Conservation (phyloP, 768 basidiomycete genomes). For the Suillus sp. region DNA sequence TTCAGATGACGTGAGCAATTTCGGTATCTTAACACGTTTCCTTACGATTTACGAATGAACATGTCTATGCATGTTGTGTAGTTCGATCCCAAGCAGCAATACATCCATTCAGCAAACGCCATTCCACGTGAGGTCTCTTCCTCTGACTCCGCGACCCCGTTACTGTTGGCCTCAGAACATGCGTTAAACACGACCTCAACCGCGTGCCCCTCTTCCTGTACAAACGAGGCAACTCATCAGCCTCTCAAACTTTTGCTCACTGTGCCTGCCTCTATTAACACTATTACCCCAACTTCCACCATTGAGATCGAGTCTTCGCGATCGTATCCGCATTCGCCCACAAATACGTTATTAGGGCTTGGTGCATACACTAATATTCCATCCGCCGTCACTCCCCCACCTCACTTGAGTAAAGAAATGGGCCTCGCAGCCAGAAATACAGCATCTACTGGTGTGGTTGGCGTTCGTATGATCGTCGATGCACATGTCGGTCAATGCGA, state of each 20-base stretch:
- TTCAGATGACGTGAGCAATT: constrained; percentile 31
- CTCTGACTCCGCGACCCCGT: background rate
- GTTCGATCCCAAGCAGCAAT: background rate
- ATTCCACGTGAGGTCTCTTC: background rate
- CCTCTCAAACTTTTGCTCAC: background rate
- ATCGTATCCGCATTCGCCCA: constrained; percentile 1
- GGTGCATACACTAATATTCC: constrained; percentile 6
- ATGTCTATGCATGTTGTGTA: background rate
- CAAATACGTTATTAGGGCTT: background rate
- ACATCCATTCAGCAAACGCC: background rate
- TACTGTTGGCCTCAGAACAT: background rate
- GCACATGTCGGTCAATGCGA: background rate
- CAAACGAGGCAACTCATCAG: constrained; percentile 6
- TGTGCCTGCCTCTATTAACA: background rate
- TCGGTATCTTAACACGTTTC: background rate
- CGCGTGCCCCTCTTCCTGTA: constrained; percentile 2
- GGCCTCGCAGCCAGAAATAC: no score
- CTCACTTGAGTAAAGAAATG: constrained; percentile 2
- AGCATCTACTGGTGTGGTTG: background rate
- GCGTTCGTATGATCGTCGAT: background rate
- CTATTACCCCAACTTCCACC: constrained; percentile 4
- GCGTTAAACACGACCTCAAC: background rate
- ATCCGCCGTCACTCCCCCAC: background rate
- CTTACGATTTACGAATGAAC: background rate
- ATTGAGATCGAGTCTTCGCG: background rate